phyloP scores from a whole-genome alignment of 75 land plant species.

The Larix kaempferi region DNA sequence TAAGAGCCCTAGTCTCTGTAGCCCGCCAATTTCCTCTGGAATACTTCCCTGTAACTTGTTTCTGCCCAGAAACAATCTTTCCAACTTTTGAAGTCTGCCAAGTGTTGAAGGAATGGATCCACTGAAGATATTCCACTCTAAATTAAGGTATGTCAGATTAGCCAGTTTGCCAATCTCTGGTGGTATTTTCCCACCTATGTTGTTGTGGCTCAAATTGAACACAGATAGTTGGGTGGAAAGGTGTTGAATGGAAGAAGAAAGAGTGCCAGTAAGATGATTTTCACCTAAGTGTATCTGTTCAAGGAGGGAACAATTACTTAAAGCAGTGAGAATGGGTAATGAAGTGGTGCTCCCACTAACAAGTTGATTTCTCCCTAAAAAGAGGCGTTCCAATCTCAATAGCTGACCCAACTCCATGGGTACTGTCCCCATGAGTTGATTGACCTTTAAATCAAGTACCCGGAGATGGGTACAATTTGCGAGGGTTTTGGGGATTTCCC shows the following conservation, averaged over 20 bases:
- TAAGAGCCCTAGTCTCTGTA: conserved; percentile 40
- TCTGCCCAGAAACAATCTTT: conserved; percentile 8
- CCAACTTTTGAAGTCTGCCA: conserved; percentile 25
- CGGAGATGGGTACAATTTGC: conserved; percentile 31
- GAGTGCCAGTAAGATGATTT: conserved; percentile 26
- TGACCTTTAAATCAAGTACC: conserved; percentile 16
- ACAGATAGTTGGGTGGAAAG: conserved; percentile 21
- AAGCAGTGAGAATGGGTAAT: conserved; percentile 36
- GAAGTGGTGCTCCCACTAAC: conserved; percentile 22
- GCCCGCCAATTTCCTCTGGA: conserved; percentile 26
- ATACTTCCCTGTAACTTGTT: conserved; percentile 41
- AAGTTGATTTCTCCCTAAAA: conserved; percentile 24
- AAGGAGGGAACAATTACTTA: conserved; percentile 27
- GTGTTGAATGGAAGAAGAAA: conserved; percentile 27
- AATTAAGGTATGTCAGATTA: conserved; percentile 12
- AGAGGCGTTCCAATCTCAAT: not conserved
- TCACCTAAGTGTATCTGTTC: conserved; percentile 5
- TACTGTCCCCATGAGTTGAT: conserved; percentile 1
- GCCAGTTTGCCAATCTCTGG: conserved; percentile 21
- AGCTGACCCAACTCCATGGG: conserved; percentile 18
- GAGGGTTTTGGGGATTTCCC: conserved; percentile 37
- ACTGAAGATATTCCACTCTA: conserved; percentile 22
- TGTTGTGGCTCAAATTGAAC: conserved; percentile 16
- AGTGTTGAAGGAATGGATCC: conserved; percentile 43
- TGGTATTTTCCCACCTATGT: conserved; percentile 33